These are phyloP conservation scores for Wickerhamiella kurtzmanii DNA, from an alignment of 805 yeast genomes.

Conservation along the genomic window DNA sequence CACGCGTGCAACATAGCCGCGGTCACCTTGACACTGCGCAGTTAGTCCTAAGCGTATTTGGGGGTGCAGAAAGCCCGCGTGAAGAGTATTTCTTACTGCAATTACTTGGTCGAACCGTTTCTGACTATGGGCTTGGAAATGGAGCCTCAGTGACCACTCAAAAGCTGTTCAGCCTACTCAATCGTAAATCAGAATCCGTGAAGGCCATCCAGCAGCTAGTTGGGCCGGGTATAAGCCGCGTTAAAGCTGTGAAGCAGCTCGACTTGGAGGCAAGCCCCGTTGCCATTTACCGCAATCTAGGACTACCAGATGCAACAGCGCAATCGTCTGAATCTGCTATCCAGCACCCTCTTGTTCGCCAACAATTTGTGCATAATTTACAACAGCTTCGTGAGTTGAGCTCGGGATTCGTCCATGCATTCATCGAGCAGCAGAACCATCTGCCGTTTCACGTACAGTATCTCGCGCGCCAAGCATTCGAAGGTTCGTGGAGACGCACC, in stretches of 20 bases:
- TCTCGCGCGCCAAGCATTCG: slow-evolving; percentile 35
- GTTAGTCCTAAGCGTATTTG: slow-evolving; percentile 25
- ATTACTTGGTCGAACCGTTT: slow-evolving; percentile 31
- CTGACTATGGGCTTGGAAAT: slow-evolving; percentile 11
- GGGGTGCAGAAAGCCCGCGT: slow-evolving; percentile 34
- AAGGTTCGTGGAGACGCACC: slow-evolving; percentile 7
- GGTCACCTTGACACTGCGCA: slow-evolving; percentile 18
- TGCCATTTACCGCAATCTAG: slow-evolving; percentile 21
- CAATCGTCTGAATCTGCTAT: slow-evolving; percentile 57
- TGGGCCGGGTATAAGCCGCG: slow-evolving; percentile 23
- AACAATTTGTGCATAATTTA: slow-evolving; percentile 56
- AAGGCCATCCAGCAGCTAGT: slow-evolving; percentile 26
- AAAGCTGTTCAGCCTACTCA: slow-evolving; percentile 11
- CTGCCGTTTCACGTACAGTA: slow-evolving; percentile 47
- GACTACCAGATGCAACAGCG: slow-evolving; percentile 22
- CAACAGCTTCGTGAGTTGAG: slow-evolving; percentile 60
- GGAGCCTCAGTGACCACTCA: slow-evolving; percentile 12
- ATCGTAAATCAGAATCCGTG: slow-evolving; percentile 8
- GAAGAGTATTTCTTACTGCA: slow-evolving; percentile 60
- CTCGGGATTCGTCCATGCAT: slow-evolving; percentile 42
- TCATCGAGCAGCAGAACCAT: slow-evolving; percentile 32
- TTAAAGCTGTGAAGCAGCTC: slow-evolving; percentile 28
- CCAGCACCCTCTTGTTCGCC: slow-evolving; percentile 61
- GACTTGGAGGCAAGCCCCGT: slow-evolving; percentile 75
- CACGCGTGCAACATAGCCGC: slow-evolving; percentile 6